Percentiles rank a stretch among this genome's conserved stretches.
Conservation (phyloP, 495 filamentous ascomycete genomes). For the Aspergillus indologenus region DNA sequence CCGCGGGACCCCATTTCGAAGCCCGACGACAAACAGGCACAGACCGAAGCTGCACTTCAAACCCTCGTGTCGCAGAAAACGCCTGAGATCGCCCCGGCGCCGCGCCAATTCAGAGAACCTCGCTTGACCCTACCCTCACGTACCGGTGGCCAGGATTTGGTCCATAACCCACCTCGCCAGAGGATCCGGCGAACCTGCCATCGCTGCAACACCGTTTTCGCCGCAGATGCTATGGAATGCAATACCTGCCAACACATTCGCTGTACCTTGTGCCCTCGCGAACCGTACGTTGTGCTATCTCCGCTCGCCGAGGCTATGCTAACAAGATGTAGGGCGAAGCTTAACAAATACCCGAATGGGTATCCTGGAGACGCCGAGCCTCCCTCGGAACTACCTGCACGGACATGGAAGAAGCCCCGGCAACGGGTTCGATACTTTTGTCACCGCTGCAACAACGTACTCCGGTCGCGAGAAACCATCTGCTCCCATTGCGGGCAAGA, state of each 20-base stretch:
- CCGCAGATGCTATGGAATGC: slow-evolving; percentile 58
- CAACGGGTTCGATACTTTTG: slow-evolving; percentile 58
- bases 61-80: slow-evolving; percentile 21
- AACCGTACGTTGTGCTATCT: slow-evolving; percentile 60
- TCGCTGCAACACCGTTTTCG: slow-evolving; percentile 64
- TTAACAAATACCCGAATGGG: slow-evolving; percentile 70
- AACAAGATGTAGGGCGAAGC: slow-evolving; percentile 52
- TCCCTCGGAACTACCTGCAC: slow-evolving; percentile 28
- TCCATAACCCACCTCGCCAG: slow-evolving; percentile 64
- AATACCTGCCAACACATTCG: slow-evolving; percentile 68
- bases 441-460: slow-evolving; percentile 59
- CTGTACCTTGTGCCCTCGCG: slow-evolving; percentile 77
- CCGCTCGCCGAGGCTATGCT: background rate
- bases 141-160: slow-evolving; percentile 64
- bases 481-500: slow-evolving; percentile 63
- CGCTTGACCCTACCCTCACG: slow-evolving; percentile 61
- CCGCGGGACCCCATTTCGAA: slow-evolving; percentile 63
- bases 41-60: slow-evolving; percentile 42
- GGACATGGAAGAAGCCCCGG: slow-evolving; percentile 43
- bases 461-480: slow-evolving; percentile 39
- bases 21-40: slow-evolving; percentile 37
- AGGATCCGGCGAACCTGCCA: slow-evolving; percentile 76
- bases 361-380: slow-evolving; percentile 69
- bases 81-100: slow-evolving; percentile 11
- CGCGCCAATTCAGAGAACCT: slow-evolving; percentile 23